Base-by-base conservation (phyloP, 1,284 basidiomycete species). In the Rhodotorula sp. region DNA sequence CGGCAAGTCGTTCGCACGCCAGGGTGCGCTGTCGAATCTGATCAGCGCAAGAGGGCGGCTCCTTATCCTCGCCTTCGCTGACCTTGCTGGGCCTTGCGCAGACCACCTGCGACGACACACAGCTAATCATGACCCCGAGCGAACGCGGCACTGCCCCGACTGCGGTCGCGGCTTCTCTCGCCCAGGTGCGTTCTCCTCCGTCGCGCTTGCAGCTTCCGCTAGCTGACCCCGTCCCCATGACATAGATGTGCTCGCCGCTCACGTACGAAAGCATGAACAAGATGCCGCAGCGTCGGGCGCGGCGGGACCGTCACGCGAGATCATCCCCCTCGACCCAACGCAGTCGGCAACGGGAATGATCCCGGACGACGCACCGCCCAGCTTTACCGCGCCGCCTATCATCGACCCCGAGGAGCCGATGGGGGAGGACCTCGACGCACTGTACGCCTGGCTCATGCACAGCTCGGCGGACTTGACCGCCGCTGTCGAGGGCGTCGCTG, bases 91-190 rank as follows among this genome's bases (percentile, higher is more conserved):
- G 5, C 36, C 17, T 6, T 19, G 1, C 15, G 17, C 61, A 61
- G 61, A 61, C 19, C 61, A 61, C 22, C 50, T 61, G 5, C 36
- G 36, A 6, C 25, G 61, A 34, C 61, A 61, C 17, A 39, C 48
- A 3, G 61, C 50, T 27, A 61, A 61, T 22, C 61, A 61, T 19
- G 61, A 61, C 27, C 48, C 61, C 36, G 19, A 37, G 12, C 48
- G 50, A 3, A 5, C 22, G 3, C 34, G 19, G 7, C 36, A 27
- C 36, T 53, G 61, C 34, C 61, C 61, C 25, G 61, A 61, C 13
- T 61, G 61, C 48, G 61, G 48, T 5, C 34, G 61, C 12, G 36
- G 15, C 19, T 61, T 61, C 36, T 27, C 61, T 6, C 48, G 61
- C 12, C 44, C 44, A 44, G 44, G 44, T 44, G 44, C 44, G 44